These are phyloP conservation scores for Cutaneotrichosporon sp. DNA, from an alignment of 1,284 basidiomycete species.

Conservation along the genomic window DNA sequence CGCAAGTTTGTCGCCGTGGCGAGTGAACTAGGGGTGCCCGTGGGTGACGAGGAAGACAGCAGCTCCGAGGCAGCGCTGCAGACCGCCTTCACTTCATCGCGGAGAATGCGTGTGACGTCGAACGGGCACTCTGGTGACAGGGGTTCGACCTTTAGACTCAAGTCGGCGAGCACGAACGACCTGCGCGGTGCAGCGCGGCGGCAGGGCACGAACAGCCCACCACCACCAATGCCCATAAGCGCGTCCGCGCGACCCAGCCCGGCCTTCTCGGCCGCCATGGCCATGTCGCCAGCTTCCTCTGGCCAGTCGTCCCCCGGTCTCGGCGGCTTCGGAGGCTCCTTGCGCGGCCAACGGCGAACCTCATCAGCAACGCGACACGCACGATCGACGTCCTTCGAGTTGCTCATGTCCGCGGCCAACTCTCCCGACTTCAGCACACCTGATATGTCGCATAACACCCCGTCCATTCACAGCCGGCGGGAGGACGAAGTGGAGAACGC, in stretches of 20 bases:
- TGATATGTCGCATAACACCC: conserved; percentile 16
- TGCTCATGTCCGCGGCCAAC: background rate
- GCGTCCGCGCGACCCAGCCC: conserved; percentile 15
- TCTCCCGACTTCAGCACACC: conserved; percentile 16
- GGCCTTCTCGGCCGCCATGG: conserved; percentile 12
- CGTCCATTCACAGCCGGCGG: background rate
- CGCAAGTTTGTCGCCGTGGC: conserved; percentile 8
- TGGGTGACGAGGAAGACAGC: conserved; percentile 4
- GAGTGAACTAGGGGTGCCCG: conserved; percentile 2
- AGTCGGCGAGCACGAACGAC: conserved; percentile 61
- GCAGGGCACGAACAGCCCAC: conserved; percentile 40
- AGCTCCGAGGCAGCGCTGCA: background rate
- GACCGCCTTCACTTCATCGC: conserved; percentile 3
- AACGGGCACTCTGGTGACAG: background rate
- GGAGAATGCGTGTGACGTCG: conserved; percentile 7
- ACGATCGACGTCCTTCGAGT: conserved; percentile 17
- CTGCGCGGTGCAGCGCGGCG: conserved; percentile 54
- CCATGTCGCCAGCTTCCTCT: conserved; percentile 18
- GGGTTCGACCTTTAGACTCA: conserved; percentile 16
- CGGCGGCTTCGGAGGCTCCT: conserved; percentile 6
- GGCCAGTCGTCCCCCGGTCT: conserved; percentile 30
- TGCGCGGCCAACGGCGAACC: conserved; percentile 15
- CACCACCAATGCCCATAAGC: conserved; percentile 29
- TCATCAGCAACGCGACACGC: conserved; percentile 5
- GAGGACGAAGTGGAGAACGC: conserved; percentile 10